Percentiles rank a stretch among this genome's conserved stretches.
Evolutionary conservation across 257 asterid genomes (phyloP).

Genomic region (Marsdenia floribunda): DNA sequence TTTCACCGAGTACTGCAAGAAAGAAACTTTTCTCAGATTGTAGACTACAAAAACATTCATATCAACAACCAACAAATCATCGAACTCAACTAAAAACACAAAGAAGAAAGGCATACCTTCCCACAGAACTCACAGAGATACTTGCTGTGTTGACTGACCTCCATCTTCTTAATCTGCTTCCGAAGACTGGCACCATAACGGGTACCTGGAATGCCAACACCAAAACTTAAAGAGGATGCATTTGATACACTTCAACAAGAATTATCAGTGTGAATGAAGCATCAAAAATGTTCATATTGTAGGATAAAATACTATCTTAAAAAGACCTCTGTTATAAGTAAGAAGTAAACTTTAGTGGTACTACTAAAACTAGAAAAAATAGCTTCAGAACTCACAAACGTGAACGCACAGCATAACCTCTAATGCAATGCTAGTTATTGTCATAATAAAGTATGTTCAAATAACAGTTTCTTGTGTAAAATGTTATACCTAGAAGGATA

Average conservation of each 20-base stretch:
- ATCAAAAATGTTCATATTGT: neutral
- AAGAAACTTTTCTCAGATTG: neutral
- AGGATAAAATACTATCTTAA: neutral
- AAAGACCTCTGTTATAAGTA: neutral
- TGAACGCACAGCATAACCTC: neutral
- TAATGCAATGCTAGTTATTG: neutral
- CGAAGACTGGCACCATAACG: constrained; percentile 67
- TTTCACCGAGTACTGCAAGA: constrained; percentile 52
- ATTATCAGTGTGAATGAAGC: too few species aligned
- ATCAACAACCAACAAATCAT: neutral
- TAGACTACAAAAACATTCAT: neutral
- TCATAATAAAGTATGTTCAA: neutral
- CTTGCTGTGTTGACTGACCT: constrained; percentile 56
- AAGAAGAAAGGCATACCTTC: constrained; percentile 31
- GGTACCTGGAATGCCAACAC: constrained; percentile 38
- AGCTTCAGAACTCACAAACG: neutral
- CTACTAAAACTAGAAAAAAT: too few species aligned
- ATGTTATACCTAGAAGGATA: neutral
- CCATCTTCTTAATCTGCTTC: constrained; percentile 61
- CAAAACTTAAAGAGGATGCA: neutral
- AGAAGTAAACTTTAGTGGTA: neutral
- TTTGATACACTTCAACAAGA: neutral
- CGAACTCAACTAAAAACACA: neutral
- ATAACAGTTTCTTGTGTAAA: neutral
- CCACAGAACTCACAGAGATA: constrained; percentile 52